Percentiles rank a stretch among this genome's conserved stretches.
Conservation (phyloP, 768 basidiomycete genomes). For the Suillus occidentalis region DNA sequence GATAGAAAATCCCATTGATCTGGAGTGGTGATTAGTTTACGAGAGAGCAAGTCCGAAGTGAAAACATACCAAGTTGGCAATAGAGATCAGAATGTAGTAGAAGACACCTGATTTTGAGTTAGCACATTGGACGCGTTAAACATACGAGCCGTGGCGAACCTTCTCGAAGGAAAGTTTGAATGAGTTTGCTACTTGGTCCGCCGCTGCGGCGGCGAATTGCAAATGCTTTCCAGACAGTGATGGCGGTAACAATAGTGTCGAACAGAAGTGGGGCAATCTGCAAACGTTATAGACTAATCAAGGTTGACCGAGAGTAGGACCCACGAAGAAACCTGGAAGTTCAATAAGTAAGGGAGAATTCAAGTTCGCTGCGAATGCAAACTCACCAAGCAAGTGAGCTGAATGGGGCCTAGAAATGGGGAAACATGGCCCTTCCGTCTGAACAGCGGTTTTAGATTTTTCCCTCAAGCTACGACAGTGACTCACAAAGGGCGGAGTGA, state of each 20-base stretch:
- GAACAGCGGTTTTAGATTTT: constrained; percentile 3
- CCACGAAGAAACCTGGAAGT: constrained; percentile 55
- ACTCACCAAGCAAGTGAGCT: constrained; percentile 73
- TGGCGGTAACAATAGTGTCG: constrained; percentile 76
- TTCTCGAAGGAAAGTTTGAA: constrained; percentile 83
- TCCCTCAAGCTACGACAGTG: neutral
- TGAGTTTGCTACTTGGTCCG: constrained; percentile 73
- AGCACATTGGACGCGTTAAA: neutral
- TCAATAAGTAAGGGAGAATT: constrained; percentile 10
- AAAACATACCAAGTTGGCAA: constrained; percentile 65
- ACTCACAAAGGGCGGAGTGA: constrained; percentile 61
- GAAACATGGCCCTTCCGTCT: constrained; percentile 69
- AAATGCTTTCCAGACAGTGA: constrained; percentile 81
- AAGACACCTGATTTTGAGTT: constrained; percentile 57
- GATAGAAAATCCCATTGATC: constrained; percentile 83
- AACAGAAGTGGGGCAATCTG: constrained; percentile 81
- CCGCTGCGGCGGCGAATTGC: constrained; percentile 73
- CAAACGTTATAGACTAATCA: constrained; percentile 10
- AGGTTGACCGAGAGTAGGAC: constrained; percentile 24
- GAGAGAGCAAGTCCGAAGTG: constrained; percentile 3
- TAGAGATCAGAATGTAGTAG: constrained; percentile 84
- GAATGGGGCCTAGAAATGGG: constrained; percentile 83
- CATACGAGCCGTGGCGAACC: constrained; percentile 39
- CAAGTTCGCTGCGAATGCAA: constrained; percentile 3
- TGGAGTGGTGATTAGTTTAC: constrained; percentile 18